A percentile compares a stretch with the other conserved stretches of the same genome.
phyloP scores from a whole-genome alignment of 176 grass and related monocot genomes.

The Chloris gayana region DNA sequence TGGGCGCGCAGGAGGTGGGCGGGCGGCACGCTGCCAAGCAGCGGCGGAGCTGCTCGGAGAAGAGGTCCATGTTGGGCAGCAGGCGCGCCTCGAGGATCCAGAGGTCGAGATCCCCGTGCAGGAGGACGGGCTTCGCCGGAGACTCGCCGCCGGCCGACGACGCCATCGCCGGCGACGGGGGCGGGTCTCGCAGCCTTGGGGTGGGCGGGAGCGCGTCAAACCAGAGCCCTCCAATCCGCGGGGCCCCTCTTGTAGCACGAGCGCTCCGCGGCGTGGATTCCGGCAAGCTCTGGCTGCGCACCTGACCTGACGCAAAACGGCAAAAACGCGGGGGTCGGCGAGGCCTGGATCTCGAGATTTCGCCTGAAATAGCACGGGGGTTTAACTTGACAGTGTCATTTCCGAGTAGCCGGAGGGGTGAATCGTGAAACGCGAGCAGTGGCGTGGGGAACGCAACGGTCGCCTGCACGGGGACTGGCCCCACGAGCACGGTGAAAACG shows the following conservation, averaged over 20 bases:
- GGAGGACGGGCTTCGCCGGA: conserved; percentile 52
- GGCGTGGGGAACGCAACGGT: not conserved
- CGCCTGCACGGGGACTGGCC: not conserved
- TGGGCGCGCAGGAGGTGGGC: conserved; percentile 35
- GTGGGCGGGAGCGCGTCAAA: not conserved
- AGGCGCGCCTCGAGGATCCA: conserved; percentile 71
- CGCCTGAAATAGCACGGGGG: conserved; percentile 39
- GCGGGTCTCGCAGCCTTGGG: not conserved
- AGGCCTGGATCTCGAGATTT: conserved; percentile 31
- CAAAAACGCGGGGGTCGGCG: not conserved
- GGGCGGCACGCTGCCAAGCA: conserved; percentile 60
- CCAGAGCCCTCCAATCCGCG: not conserved
- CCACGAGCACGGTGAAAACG: not conserved
- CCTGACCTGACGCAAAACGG: conserved; percentile 28
- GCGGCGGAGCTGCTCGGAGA: conserved; percentile 77
- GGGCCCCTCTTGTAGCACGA: not conserved
- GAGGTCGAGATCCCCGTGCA: conserved; percentile 90
- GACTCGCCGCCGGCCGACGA: conserved; percentile 39
- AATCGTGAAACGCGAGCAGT: not conserved
- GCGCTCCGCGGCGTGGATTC: conserved; percentile 24
- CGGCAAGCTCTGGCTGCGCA: not conserved
- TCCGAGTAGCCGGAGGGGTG: not conserved
- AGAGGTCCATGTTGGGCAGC: conserved; percentile 97
- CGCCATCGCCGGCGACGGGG: conserved; percentile 47
- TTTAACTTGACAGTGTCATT: not conserved